Evolutionary conservation across 768 basidiomycete species (phyloP).

Genomic region (Daedaleopsis nitida): DNA sequence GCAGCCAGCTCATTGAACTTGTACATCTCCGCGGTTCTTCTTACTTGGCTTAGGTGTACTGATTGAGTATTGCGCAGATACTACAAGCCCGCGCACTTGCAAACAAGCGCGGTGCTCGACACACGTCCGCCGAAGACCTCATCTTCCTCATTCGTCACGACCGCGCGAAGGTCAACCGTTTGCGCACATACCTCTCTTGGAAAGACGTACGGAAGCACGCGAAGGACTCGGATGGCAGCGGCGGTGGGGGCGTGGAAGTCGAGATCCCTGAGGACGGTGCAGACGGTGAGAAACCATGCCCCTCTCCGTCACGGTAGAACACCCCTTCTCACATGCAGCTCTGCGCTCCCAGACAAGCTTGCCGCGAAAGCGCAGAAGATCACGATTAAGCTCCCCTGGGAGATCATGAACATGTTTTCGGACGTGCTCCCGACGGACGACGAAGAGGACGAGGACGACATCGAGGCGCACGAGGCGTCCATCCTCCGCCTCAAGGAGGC

Average conservation of each 20-base stretch:
- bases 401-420: slow-evolving; percentile 87
- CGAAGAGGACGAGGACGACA: slow-evolving; percentile 94
- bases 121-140: slow-evolving; percentile 89
- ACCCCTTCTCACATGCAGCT: not conserved
- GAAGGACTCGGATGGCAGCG: slow-evolving; percentile 86
- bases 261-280: slow-evolving; percentile 83
- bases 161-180: slow-evolving; percentile 88
- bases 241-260: slow-evolving; percentile 77
- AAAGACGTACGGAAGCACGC: slow-evolving; percentile 96
- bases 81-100: slow-evolving; percentile 87
- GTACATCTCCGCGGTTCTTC: slow-evolving; percentile 40
- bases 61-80: slow-evolving; percentile 51
- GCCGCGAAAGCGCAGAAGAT: slow-evolving; percentile 88
- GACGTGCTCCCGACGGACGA: slow-evolving; percentile 92
- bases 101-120: slow-evolving; percentile 79
- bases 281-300: slow-evolving; percentile 54
- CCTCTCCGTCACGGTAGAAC: not conserved
- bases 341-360: slow-evolving; percentile 61
- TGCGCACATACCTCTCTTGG: slow-evolving; percentile 94
- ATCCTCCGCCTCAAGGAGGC: slow-evolving; percentile 90
- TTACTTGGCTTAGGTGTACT: not conserved
- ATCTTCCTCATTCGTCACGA: slow-evolving; percentile 97
- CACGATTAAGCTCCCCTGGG: slow-evolving; percentile 96
- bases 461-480: slow-evolving; percentile 95
- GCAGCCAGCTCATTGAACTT: slow-evolving; percentile 88